Percentiles rank a stretch among this genome's conserved stretches.
Conservation (phyloP, 176 grass and related monocot species). For the Olyra latifolia region DNA sequence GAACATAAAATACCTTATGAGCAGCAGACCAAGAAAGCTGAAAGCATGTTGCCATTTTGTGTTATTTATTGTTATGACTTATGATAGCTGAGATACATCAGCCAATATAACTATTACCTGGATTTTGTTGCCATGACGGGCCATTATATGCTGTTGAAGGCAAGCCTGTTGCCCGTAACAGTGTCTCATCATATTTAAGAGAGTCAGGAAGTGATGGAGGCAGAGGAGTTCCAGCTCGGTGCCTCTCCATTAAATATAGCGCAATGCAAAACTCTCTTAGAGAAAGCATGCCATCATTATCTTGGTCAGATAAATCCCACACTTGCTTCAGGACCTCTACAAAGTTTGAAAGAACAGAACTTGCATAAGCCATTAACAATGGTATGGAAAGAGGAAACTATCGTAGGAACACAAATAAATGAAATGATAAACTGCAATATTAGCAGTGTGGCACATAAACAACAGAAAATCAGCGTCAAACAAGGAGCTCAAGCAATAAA, state of each 20-base stretch:
- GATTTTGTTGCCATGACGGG: constrained; percentile 79
- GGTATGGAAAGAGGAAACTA: constrained; percentile 22
- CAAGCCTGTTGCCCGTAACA: constrained; percentile 77
- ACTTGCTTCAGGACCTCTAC: constrained; percentile 93
- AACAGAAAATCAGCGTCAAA: neutral
- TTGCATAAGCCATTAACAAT: constrained; percentile 33
- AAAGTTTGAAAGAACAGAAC: constrained; percentile 30
- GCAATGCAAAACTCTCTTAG: constrained; percentile 95
- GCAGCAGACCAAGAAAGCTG: constrained; percentile 19
- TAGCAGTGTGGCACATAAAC: neutral
- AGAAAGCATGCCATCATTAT: constrained; percentile 99
- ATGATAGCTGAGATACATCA: constrained; percentile 15
- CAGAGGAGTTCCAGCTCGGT: constrained; percentile 73
- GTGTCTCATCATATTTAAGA: constrained; percentile 78
- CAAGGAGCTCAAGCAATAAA: constrained; percentile 30
- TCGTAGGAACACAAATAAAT: constrained; percentile 14
- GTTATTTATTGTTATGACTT: neutral
- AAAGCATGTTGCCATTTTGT: neutral
- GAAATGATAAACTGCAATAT: neutral
- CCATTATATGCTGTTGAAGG: constrained; percentile 76
- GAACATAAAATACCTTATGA: constrained; percentile 39
- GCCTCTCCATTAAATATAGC: constrained; percentile 97
- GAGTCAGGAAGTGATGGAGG: constrained; percentile 71
- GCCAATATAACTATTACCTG: constrained; percentile 40
- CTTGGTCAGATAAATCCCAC: constrained; percentile 99